These are phyloP conservation scores for Lepiota venenata DNA, from an alignment of 768 basidiomycete species.

Conservation along the genomic window DNA sequence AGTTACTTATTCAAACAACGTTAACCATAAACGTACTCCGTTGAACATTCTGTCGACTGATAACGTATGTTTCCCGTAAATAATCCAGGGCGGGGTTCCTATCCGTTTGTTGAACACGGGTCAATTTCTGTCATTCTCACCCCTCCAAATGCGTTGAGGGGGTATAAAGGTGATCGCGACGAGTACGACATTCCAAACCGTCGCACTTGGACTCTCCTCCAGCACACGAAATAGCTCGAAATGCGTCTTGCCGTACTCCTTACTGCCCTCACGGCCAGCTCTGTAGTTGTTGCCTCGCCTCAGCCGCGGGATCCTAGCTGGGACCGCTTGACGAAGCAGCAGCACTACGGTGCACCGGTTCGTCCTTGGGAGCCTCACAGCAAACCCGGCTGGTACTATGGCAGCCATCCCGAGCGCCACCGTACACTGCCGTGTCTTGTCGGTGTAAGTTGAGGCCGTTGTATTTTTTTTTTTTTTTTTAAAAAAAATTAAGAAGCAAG, in stretches of 20 bases:
- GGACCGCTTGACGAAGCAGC: conserved; percentile 24
- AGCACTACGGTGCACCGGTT: conserved; percentile 34
- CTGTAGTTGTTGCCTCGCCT: conserved; percentile 1
- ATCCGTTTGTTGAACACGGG: no score
- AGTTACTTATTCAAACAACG: no score
- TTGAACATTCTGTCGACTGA: no score
- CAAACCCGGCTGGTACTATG: conserved; percentile 42
- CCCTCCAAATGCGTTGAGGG: no score
- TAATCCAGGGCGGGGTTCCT: no score
- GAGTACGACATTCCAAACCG: no score
- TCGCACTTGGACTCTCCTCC: no score
- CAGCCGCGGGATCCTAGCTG: conserved; percentile 4
- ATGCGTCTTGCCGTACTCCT: conserved; percentile 10
- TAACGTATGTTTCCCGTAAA: no score
- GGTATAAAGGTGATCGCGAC: no score
- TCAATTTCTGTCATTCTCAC: no score
- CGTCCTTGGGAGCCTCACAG: conserved; percentile 31
- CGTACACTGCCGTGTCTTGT: conserved; percentile 27
- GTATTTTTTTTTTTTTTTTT: conserved; percentile 14
- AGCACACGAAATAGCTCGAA: neutral
- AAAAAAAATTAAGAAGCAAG: conserved; percentile 25
- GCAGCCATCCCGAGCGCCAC: conserved; percentile 24
- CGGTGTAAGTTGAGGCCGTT: conserved; percentile 24
- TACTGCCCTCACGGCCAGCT: neutral
- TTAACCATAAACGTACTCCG: no score